Conservation (phyloP, 306 rosid genomes). For the Dryas alaskensis region DNA sequence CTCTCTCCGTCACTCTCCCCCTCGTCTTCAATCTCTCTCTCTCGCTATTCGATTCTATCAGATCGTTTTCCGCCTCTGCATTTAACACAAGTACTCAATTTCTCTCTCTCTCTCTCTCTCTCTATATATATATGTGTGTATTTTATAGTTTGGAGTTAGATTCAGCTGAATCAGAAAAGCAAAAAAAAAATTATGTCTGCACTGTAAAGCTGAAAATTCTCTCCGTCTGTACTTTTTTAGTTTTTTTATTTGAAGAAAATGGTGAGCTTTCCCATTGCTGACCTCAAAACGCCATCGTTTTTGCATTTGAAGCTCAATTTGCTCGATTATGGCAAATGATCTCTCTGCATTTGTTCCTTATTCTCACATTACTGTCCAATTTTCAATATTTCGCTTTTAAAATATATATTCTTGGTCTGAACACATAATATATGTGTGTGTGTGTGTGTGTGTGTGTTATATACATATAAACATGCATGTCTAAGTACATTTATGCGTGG, state of each 20-base stretch:
- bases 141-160: neutral
- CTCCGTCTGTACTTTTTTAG: neutral
- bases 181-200: neutral
- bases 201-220: neutral
- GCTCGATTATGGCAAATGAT: neutral
- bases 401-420: too few relatives aligned
- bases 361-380: neutral
- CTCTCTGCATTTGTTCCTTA: neutral
- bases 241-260: neutral
- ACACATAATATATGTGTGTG: too few relatives aligned
- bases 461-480: too few relatives aligned
- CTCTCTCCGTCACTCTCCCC: conserved; percentile 4
- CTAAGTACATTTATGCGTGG: too few relatives aligned
- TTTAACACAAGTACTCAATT: conserved; percentile 26
- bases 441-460: too few relatives aligned
- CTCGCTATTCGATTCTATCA: conserved; percentile 19
- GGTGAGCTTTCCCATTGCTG: conserved; percentile 26
- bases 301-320: neutral
- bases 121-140: neutral
- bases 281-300: neutral
- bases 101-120: neutral
- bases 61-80: conserved; percentile 37
- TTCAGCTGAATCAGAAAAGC: neutral
- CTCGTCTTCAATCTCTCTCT: conserved; percentile 10
- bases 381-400: neutral